Conservation (phyloP, 768 basidiomycete species). For the Pulveroboletus sp. region DNA sequence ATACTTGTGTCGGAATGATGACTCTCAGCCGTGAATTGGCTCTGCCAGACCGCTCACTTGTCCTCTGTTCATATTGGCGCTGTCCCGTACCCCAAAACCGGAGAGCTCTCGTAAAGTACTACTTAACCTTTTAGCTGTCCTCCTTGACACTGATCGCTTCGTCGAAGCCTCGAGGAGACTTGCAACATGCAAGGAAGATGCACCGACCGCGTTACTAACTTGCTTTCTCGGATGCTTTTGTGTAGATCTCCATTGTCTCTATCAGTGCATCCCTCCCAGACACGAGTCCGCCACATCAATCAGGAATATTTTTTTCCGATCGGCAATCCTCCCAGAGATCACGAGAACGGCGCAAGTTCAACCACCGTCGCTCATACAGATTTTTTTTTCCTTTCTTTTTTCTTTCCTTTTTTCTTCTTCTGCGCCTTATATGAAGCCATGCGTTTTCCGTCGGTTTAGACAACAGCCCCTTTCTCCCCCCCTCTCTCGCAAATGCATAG, state of each 20-base stretch:
- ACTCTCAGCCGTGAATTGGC: too few species aligned
- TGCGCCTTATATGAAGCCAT: constrained; percentile 32
- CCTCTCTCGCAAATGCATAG: constrained; percentile 24
- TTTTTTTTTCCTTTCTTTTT: background rate
- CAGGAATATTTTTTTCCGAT: too few species aligned
- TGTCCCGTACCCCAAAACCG: constrained; percentile 8
- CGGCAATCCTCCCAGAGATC: constrained; percentile 42
- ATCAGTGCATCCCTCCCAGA: constrained; percentile 26
- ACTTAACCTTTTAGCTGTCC: constrained; percentile 26
- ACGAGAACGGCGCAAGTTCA: constrained; percentile 37
- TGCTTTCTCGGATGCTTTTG: constrained; percentile 16
- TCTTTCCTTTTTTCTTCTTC: background rate
- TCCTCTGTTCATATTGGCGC: background rate
- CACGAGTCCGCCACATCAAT: constrained; percentile 48
- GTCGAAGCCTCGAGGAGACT: constrained; percentile 7
- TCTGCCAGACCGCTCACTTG: background rate
- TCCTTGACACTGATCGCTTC: constrained; percentile 19
- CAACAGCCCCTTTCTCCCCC: constrained; percentile 5
- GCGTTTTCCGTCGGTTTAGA: background rate
- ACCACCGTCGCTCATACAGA: constrained; percentile 9
- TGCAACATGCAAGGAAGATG: constrained; percentile 11
- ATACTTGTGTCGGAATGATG: constrained; percentile 15
- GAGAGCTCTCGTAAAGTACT: constrained; percentile 20
- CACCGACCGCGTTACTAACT: background rate
- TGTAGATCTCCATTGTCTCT: constrained; percentile 13